These are phyloP conservation scores for Cystobasidiaceae sp. DNA, from an alignment of 1,284 basidiomycete species.

Conservation along the genomic window DNA sequence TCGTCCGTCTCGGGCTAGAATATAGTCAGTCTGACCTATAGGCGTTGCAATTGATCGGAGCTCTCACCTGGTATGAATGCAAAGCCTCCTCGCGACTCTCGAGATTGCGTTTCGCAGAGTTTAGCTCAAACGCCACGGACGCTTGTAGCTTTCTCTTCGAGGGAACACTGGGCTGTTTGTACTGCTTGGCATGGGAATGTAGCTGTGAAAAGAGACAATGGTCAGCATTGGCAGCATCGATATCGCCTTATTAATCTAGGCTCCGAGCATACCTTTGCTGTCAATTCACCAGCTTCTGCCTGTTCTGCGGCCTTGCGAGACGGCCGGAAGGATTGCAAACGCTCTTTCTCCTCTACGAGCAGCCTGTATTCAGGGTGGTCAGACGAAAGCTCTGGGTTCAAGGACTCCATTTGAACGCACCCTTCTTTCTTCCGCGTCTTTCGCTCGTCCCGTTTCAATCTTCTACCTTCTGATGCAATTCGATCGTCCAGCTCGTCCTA, in stretches of 20 bases:
- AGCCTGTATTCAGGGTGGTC: not conserved
- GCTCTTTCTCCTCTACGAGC: not conserved
- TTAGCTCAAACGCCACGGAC: not conserved
- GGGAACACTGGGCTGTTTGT: not conserved
- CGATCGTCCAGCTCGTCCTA: not conserved
- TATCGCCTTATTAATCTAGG: too few relatives aligned
- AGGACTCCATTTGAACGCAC: not conserved
- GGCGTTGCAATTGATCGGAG: not conserved
- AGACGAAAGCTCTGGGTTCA: not conserved
- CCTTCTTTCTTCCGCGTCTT: not conserved
- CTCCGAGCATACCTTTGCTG: not conserved
- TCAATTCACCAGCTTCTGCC: not conserved
- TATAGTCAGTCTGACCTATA: not conserved
- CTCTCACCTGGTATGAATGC: conserved; percentile 9
- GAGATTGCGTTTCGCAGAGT: not conserved
- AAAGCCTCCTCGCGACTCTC: not conserved
- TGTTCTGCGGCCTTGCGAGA: conserved; percentile 7
- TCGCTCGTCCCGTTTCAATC: not conserved
- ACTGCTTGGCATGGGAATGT: conserved; percentile 1
- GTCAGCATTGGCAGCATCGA: not conserved
- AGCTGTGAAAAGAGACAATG: not conserved
- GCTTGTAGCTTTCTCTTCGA: not conserved
- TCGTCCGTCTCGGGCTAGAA: conserved; percentile 3
- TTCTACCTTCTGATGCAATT: not conserved
- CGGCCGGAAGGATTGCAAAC: conserved; percentile 5